Base-by-base conservation (phyloP, 2,329 filamentous ascomycete species). In the Pyrenophora seminiperda region DNA sequence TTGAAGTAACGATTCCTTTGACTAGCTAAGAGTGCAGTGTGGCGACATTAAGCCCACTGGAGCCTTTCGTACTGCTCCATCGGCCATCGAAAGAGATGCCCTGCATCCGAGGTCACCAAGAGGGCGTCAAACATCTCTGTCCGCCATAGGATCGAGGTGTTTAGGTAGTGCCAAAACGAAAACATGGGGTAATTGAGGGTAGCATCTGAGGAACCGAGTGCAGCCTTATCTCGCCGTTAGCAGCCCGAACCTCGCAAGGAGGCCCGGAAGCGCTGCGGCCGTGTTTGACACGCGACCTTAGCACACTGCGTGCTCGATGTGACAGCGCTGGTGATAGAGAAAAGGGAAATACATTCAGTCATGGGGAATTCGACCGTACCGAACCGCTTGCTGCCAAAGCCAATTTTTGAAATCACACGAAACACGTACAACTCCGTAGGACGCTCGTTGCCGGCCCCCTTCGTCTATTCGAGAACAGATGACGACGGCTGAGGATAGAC, bases 321-420 rank as follows among this genome's bases (percentile, higher is more conserved):
- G 58, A 56, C 46, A 58, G 62, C 62, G 59, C 48, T 49, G 60
- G 63, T 47, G 51, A 53, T 60, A 58, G 58, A 59, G 59, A 51
- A 58, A 66, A 66, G 65, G 63, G 63, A 71, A 71, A 70, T 63
- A 71, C 68, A 72, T 73, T 50, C 65, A 73, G 61, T 73, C 69
- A 70, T 72, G 66, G 68, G 70, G 65, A 70, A 71, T 66, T 63
- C 59, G 60, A 64, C 64, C 60, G 67, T 70, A 51, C 70, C 66
- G 66, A 69, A 58, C 70, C 69, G 70, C 70, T 73, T 65, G 70
- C 69, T 71, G 64, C 63, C 62, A 69, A 71, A 70, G 63, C 68
- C 67, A 70, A 71, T 72, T 73, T 72, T 71, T 62, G 64, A 72
- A 69, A 67, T 66, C 60, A 71, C 59, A 54, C 47, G 65, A 54